Conservation (phyloP, 73 alveolate genomes). For the Paramecium pentaurelia region DNA sequence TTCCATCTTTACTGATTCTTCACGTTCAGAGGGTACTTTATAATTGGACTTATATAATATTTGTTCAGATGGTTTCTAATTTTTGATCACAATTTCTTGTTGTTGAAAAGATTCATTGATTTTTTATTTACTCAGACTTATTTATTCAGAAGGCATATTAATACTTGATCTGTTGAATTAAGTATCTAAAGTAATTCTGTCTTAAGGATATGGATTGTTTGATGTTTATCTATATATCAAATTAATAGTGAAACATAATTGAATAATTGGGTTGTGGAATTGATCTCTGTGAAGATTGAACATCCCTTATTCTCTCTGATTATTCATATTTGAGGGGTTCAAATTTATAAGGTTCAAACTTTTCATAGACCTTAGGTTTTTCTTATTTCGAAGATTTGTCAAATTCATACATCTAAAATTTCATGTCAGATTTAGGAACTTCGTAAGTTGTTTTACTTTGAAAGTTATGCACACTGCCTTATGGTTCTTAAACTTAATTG, state of each 20-base stretch:
- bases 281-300: not conserved
- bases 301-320: not conserved
- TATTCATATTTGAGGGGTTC: not conserved
- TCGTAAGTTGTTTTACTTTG: not conserved
- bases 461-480: not conserved
- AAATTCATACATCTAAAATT: not conserved
- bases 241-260: not conserved
- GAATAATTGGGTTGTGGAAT: not conserved
- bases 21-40: not conserved
- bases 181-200: not conserved
- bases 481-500: conserved; percentile 7
- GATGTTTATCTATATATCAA: not conserved
- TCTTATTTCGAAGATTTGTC: not conserved
- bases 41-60: not conserved
- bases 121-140: not conserved
- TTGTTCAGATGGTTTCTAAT: not conserved
- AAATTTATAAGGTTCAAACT: not conserved
- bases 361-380: not conserved
- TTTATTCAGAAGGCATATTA: not conserved
- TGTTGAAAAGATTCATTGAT: not conserved
- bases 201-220: not conserved
- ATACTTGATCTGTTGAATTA: not conserved
- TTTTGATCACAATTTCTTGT: not conserved
- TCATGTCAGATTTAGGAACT: not conserved
- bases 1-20: not conserved